Percentiles rank a stretch among this genome's conserved stretches.
These are phyloP conservation scores for Podospora fimiseda DNA, from an alignment of 495 filamentous ascomycete genomes.

Conservation along the genomic window DNA sequence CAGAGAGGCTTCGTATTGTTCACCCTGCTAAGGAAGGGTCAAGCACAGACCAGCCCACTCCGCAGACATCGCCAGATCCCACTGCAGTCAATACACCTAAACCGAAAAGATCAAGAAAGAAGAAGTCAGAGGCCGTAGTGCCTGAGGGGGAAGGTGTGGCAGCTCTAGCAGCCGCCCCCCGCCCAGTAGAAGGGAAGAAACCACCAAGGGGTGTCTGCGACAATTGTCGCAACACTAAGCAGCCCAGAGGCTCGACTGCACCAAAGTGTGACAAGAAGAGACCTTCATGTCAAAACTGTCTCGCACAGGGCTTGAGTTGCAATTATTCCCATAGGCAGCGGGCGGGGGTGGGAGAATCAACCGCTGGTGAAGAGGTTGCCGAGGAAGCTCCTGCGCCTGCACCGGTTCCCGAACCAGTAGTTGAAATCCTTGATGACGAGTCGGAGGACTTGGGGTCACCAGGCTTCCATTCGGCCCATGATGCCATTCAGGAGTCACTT, in stretches of 20 bases:
- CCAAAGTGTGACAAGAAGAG: slow-evolving; percentile 36
- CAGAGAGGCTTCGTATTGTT: slow-evolving; percentile 40
- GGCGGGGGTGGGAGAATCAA: slow-evolving; percentile 8
- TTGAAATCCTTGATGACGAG: slow-evolving; percentile 16
- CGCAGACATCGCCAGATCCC: slow-evolving; percentile 9
- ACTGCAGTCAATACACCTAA: slow-evolving; percentile 10
- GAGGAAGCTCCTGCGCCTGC: not conserved
- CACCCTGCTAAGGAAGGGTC: slow-evolving; percentile 31
- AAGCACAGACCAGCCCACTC: slow-evolving; percentile 19
- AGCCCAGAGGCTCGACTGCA: slow-evolving; percentile 5
- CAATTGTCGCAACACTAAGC: slow-evolving; percentile 26
- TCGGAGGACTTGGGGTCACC: slow-evolving; percentile 25
- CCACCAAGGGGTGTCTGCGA: slow-evolving; percentile 33
- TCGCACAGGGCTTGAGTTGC: slow-evolving; percentile 23
- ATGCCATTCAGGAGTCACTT: not conserved
- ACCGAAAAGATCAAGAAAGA: slow-evolving; percentile 21
- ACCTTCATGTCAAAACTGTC: slow-evolving; percentile 34
- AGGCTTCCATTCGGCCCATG: slow-evolving; percentile 16
- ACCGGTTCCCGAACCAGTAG: slow-evolving; percentile 4
- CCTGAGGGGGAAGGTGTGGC: slow-evolving; percentile 13
- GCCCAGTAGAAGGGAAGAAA: slow-evolving; percentile 11
- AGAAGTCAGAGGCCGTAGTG: slow-evolving; percentile 20
- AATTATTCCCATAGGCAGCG: slow-evolving; percentile 29
- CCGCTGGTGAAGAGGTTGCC: not conserved
- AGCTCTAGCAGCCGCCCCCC: not conserved